Evolutionary conservation across 2,329 filamentous ascomycete genomes (phyloP), one percentile per base, ranked within the genome.

Genomic region (Fusarium miscanthi): DNA sequence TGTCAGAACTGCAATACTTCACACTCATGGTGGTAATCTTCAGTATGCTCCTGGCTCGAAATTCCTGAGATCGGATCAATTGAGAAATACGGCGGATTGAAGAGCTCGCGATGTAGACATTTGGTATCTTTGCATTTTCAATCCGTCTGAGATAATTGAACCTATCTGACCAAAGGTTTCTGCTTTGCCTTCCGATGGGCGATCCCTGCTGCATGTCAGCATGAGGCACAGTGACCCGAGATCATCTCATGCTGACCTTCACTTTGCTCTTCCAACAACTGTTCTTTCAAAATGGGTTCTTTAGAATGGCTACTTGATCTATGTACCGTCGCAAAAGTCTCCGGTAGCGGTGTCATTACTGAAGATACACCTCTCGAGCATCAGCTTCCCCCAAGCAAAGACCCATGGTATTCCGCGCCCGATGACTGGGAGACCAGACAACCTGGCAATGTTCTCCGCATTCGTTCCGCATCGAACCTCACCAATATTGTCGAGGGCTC

Each of bases 381-480:
- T 12, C 40, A 43, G 2, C 9, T 66, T 3, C 56, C 69, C 3
- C 72, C 72, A 9, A 74, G 49, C 7, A 8, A 41, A 7, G 72
- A 74, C 8, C 45, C 57, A 3, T 74, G 72, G 72, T 73, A 73
- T 27, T 33, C 16, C 0, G 53, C 69, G 1, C 65, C 72, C 1
- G 13, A 8, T 12, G 59, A 3, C 3, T 73, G 63, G 27, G 35
- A 73, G 11, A 38, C 35, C 6, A 73, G 54, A n/a, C 35, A 23
- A 2, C 69, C 66, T 1, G 72, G 72, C 1, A 69, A 74, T 31
- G 13, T 74, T 52, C 62, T 74, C 5, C 69, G 72, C 13, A 64
- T 74, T 25, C 72, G 69, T 8, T 51, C 53, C 19, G 66, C 58
- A 1, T 61, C 65, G 21, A 35, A 75, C 11, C 68, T 80, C 23